Percentiles rank a stretch among this genome's conserved stretches.
phyloP scores from a whole-genome alignment of 345 rosid genomes.

The Nasturtium officinale region DNA sequence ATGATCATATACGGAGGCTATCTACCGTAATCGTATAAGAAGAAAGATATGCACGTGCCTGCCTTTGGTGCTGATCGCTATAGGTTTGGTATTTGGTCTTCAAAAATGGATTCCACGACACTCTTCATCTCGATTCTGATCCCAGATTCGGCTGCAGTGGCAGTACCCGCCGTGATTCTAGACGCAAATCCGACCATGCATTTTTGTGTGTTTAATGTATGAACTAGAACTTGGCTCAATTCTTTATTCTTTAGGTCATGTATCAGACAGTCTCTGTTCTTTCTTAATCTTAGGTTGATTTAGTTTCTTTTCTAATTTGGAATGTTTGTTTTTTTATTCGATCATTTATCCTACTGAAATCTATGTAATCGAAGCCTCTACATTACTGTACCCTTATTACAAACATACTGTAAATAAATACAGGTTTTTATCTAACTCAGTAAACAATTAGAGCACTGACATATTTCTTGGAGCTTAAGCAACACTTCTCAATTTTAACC shows the following conservation, averaged over 20 bases:
- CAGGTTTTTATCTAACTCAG: neutral
- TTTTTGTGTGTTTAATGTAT: neutral
- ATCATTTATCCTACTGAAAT: neutral
- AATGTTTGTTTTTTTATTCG: neutral
- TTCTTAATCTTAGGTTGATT: neutral
- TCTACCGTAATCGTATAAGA: too few relatives aligned
- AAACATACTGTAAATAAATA: neutral
- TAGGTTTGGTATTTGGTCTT: conserved; percentile 20
- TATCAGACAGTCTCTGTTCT: neutral
- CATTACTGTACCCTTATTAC: neutral
- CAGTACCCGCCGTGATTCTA: conserved; percentile 8
- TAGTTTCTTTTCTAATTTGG: neutral
- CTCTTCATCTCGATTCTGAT: conserved; percentile 19
- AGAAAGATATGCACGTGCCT: conserved; percentile 31
- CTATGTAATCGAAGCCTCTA: neutral
- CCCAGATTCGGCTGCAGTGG: neutral
- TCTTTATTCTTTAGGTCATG: neutral
- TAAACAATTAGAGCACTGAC: neutral
- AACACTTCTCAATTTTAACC: neutral
- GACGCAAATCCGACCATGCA: neutral
- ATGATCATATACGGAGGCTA: too few relatives aligned
- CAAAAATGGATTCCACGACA: conserved; percentile 7
- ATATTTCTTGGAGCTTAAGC: neutral
- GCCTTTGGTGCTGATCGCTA: conserved; percentile 21
- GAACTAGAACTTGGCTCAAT: neutral